Percentiles rank a stretch among this genome's conserved stretches.
Conservation (phyloP, 768 basidiomycete genomes). For the Suillus decipiens region DNA sequence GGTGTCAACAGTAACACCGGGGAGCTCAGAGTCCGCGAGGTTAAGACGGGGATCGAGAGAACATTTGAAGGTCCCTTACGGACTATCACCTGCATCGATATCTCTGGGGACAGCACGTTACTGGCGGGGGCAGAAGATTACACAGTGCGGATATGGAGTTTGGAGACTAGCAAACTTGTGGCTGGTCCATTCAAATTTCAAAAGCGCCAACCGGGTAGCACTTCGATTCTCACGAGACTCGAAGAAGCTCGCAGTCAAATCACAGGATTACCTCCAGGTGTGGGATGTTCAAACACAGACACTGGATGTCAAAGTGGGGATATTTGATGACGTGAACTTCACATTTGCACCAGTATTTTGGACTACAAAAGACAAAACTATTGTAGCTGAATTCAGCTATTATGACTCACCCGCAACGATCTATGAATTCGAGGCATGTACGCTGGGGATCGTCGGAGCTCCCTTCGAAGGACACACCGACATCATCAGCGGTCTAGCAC, state of each 20-base stretch:
- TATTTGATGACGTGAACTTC: too few relatives aligned
- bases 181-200: not conserved
- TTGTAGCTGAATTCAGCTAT: too few relatives aligned
- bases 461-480: too few relatives aligned
- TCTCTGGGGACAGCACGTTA: not conserved
- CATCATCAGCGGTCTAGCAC: too few relatives aligned
- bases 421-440: too few relatives aligned
- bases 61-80: not conserved
- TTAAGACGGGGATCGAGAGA: not conserved
- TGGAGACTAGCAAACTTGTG: not conserved
- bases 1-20: too few relatives aligned
- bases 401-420: too few relatives aligned
- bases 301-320: too few relatives aligned
- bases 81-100: not conserved
- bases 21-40: not conserved
- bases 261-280: not conserved
- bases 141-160: not conserved
- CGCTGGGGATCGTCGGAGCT: too few relatives aligned
- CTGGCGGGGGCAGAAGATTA: not conserved
- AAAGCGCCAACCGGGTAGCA: not conserved
- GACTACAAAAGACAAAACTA: too few relatives aligned
- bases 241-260: not conserved
- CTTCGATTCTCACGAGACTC: not conserved
- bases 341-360: too few relatives aligned
- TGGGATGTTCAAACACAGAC: too few relatives aligned